Base-by-base conservation (phyloP, 192 early-diverging fungal species). In the Jimgerdemannia flammicorona region DNA sequence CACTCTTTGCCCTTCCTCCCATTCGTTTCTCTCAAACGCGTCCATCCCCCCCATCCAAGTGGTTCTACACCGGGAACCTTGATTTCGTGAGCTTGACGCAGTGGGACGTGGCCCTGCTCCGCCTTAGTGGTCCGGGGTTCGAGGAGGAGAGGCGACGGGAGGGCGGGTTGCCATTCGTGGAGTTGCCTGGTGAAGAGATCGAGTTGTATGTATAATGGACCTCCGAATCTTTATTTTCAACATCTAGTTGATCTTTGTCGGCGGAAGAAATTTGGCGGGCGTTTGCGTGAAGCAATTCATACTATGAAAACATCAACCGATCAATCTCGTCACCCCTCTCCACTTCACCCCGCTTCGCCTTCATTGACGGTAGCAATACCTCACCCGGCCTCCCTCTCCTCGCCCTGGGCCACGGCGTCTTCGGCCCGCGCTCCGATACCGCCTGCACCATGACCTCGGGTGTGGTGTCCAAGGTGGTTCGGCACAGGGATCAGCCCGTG, bases 41-140 rank as follows among this genome's bases (percentile, higher is more conserved):
- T 29, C 11, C 41, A 19, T 9, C 40, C 1, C 66, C 63, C 40
- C 29, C 64, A 75, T 20, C 76, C 72, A 74, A 80, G 72, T 81
- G 80, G 80, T 69, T 81, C 7, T 76, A 81, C 41, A 77, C 75
- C 29, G 78, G 75, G 64, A 77, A 78, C 19, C 59, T 81, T 7
- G 73, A 78, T 3, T 81, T 81, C 66, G 80, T 81, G 0, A 78
- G 77, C 20, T 77, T 78, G 54, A 78, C 76, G 40, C 79, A 78
- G 64, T 82, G 81, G 81, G 81, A 82, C 63, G 78, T 82, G 4
- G 81, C 81, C 4, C 11, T 82, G 20, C 74, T 82, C 72, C 78
- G 79, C 39, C 78, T 82, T 70, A 75, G 74, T 29, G 81, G 78
- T n/a, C 40, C 78, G 64, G 77, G 8, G 8, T 14, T 59, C 8